Evolutionary conservation across 257 asterid species (phyloP).

Genomic region (Nicotiana undulata): DNA sequence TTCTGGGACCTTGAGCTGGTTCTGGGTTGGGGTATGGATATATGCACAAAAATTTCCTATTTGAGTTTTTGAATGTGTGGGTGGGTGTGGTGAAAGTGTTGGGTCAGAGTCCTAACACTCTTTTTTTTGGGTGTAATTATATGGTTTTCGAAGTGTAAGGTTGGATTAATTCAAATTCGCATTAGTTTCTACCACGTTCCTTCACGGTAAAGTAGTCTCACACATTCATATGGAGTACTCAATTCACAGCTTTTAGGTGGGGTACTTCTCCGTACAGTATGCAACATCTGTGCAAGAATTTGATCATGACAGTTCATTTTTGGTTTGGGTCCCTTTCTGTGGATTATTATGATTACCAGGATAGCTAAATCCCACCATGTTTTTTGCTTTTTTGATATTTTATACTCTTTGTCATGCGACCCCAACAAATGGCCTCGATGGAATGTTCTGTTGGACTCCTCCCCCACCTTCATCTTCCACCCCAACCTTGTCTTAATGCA

Average conservation of each 20-base stretch:
- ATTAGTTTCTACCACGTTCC: neutral
- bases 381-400: neutral
- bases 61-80: neutral
- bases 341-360: conserved; percentile 18
- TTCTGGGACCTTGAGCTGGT: neutral
- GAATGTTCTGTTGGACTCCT: conserved; percentile 20
- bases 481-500: conserved; percentile 6
- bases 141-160: neutral
- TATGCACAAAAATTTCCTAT: neutral
- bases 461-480: conserved; percentile 2
- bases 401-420: conserved; percentile 9
- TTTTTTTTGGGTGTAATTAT: neutral
- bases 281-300: conserved; percentile 16
- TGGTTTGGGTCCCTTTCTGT: conserved; percentile 3
- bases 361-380: neutral
- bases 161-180: neutral
- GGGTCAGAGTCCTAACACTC: neutral
- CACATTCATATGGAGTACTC: neutral
- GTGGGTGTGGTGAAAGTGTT: neutral
- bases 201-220: neutral
- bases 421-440: conserved; percentile 20
- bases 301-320: conserved; percentile 32
- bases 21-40: neutral
- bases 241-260: neutral
- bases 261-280: conserved; percentile 21